Base-by-base conservation (phyloP, 1,284 basidiomycete genomes). In the Leucocoprinus gongylophorus region DNA sequence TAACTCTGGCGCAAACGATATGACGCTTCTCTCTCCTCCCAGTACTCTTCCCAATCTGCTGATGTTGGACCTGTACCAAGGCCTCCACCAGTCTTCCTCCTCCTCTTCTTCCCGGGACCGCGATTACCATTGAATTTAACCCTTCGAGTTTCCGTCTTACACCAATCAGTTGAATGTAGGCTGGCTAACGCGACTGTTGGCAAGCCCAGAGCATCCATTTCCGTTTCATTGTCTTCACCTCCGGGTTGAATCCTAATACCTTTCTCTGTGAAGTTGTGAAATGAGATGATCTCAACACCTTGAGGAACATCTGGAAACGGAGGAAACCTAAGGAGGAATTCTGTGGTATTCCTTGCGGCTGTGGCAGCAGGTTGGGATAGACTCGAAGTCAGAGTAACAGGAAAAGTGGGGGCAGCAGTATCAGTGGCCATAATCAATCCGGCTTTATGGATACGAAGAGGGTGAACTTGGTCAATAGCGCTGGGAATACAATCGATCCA, bases 31-130 rank as follows among this genome's bases (percentile, higher is more conserved):
- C 64, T 68, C 30, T 77, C 72, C 33, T 74, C 75, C 84, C 85
- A 87, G 12, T 76, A 71, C 53, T 84, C 79, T 65, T 73, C 82
- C 84, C 84, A 87, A 33, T 40, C 43, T 5, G 62, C 62, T 23
- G 20, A 7, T 32, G 40, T 52, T 6, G 51, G 51, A 1, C 51
- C 51, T 6, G 30, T 30, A 13, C 28, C 18, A 9, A 8, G n/a
- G n/a, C 40, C 40, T n/a, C 28, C 65, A 7, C 47, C 52, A 33
- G 57, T 62, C 32, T 58, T 55, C 44, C 56, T 54, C 17, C 50
- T 55, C 41, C 51, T 53, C 53, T 41, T 48, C 46, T 17, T 46
- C 15, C 23, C 23, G 33, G 33, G 33, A 3, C 32, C 46, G 15
- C 38, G 20, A 59, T 53, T 39, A 57, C 56, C 55, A 20, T 47